Conservation (phyloP, 495 filamentous ascomycete genomes). For the Chaetomium tenue region DNA sequence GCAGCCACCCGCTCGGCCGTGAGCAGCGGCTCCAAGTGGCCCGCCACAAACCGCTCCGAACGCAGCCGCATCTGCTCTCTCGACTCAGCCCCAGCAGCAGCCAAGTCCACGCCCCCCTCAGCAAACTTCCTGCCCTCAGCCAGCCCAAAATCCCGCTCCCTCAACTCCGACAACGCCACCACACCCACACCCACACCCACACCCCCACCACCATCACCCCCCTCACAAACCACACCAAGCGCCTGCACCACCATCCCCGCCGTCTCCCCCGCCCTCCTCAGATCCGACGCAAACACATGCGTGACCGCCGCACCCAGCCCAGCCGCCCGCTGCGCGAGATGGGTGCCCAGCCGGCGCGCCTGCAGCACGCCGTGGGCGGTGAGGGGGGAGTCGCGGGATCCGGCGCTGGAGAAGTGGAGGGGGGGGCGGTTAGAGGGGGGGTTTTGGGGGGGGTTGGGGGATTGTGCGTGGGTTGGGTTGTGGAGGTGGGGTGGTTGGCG, state of each 20-base stretch:
- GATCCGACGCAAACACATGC: slow-evolving; percentile 75
- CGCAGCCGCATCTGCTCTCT: slow-evolving; percentile 63
- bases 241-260: slow-evolving; percentile 61
- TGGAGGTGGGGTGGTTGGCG: too few relatives aligned
- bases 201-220: not conserved
- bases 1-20: slow-evolving; percentile 27
- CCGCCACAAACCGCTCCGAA: slow-evolving; percentile 60
- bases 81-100: slow-evolving; percentile 48
- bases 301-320: slow-evolving; percentile 41
- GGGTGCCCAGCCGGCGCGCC: slow-evolving; percentile 59
- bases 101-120: slow-evolving; percentile 22
- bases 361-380: slow-evolving; percentile 82
- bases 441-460: too few relatives aligned
- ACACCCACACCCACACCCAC: slow-evolving; percentile 29
- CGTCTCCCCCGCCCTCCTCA: slow-evolving; percentile 70
- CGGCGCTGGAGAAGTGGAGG: slow-evolving; percentile 56
- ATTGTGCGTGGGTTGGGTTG: too few relatives aligned
- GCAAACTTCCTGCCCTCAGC: slow-evolving; percentile 62
- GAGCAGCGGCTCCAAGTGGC: slow-evolving; percentile 58
- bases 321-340: slow-evolving; percentile 54
- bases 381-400: slow-evolving; percentile 70
- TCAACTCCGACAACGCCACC: slow-evolving; percentile 52
- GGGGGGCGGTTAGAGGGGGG: too few relatives aligned
- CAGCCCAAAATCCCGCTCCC: slow-evolving; percentile 71
- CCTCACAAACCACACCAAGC: slow-evolving; percentile 32